phyloP scores from a whole-genome alignment of 441 rosid species.

The Arabidopsis hybrid region DNA sequence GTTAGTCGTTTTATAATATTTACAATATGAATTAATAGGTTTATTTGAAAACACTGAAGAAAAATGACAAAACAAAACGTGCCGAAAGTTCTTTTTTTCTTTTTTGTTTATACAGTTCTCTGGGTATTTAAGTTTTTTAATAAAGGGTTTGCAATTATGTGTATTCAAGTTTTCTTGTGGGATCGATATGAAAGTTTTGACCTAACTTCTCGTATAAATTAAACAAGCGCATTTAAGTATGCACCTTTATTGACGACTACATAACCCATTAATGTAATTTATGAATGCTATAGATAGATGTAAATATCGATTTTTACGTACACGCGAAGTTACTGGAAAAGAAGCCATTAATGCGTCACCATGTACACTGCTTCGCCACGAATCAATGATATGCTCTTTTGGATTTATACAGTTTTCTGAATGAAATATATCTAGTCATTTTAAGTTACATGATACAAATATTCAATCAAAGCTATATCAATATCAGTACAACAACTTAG shows the following conservation, averaged over 20 bases:
- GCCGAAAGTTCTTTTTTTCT: not conserved
- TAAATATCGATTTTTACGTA: slow-evolving; percentile 15
- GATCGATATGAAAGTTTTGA: not conserved
- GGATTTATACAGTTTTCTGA: slow-evolving; percentile 23
- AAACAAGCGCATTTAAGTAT: not conserved
- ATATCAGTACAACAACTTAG: not conserved
- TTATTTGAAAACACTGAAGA: no score
- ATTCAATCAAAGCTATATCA: not conserved
- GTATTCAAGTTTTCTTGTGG: not conserved
- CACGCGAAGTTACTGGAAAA: slow-evolving; percentile 36
- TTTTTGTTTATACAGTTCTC: not conserved
- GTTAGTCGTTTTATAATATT: no score
- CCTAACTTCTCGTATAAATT: not conserved
- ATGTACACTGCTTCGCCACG: slow-evolving; percentile 30
- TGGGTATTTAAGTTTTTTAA: not conserved
- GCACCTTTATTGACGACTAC: slow-evolving; percentile 11
- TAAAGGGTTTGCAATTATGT: not conserved
- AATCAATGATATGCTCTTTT: slow-evolving; percentile 18
- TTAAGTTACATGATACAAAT: not conserved
- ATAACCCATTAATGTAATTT: slow-evolving; percentile 4
- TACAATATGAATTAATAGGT: no score
- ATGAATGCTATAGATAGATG: not conserved
- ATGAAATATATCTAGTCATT: not conserved
- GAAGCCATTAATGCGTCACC: slow-evolving; percentile 43
- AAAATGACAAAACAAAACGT: not conserved